These are phyloP conservation scores for Penicillium chermesinum DNA, from an alignment of 495 filamentous ascomycete species.

Conservation along the genomic window DNA sequence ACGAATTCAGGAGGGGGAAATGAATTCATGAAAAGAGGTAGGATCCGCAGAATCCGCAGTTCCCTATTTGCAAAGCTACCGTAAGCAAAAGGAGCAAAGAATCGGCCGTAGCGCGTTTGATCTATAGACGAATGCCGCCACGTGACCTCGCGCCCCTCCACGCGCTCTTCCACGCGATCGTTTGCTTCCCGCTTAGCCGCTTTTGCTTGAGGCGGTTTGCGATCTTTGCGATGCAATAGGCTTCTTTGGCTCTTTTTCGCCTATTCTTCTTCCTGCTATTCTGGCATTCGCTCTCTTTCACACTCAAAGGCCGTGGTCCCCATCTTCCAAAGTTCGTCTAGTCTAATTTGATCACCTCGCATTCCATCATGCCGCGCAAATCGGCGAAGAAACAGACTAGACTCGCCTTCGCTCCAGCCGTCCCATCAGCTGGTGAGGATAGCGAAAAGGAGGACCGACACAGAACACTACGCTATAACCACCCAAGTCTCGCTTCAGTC, in stretches of 20 bases:
- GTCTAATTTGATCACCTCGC: too few species aligned
- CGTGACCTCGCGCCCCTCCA: slow-evolving; percentile 12
- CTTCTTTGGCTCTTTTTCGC: too few species aligned
- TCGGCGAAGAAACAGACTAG: slow-evolving; percentile 44
- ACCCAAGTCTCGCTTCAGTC: slow-evolving; percentile 31
- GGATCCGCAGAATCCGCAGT: slow-evolving; percentile 50
- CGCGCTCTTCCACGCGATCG: slow-evolving; percentile 7
- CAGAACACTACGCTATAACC: slow-evolving; percentile 35
- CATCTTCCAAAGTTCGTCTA: too few species aligned
- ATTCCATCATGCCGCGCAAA: slow-evolving; percentile 33
- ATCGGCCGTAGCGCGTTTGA: too few species aligned
- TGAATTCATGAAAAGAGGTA: slow-evolving; percentile 52
- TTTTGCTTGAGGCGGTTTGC: too few species aligned
- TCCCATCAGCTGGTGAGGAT: slow-evolving; percentile 15
- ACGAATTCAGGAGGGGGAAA: slow-evolving; percentile 62
- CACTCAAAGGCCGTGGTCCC: too few species aligned
- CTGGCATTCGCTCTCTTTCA: too few species aligned
- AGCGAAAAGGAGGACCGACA: slow-evolving; percentile 22
- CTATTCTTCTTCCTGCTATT: too few species aligned
- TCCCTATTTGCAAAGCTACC: too few species aligned
- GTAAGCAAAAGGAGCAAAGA: too few species aligned
- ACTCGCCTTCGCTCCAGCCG: slow-evolving; percentile 37
- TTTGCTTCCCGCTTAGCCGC: too few species aligned
- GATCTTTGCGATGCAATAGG: too few species aligned
- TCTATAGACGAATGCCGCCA: not conserved